phyloP scores from a whole-genome alignment of 805 yeast species.

The Teunomyces aglyptinius region DNA sequence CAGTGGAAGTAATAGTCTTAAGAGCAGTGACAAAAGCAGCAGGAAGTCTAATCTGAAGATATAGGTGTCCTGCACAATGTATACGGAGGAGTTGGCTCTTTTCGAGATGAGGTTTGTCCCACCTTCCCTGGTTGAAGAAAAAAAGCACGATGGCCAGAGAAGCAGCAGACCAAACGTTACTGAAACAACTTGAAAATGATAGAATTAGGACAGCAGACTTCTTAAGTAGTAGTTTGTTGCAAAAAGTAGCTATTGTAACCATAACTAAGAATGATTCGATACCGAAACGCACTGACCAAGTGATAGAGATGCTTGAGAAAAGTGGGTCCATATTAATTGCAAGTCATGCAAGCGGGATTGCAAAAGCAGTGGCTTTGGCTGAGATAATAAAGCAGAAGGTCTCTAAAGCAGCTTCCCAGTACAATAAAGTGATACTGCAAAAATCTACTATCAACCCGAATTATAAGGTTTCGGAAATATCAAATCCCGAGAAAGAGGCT shows the following conservation, averaged over 20 bases:
- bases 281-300: conserved; percentile 13
- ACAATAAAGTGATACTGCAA: conserved; percentile 13
- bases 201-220: conserved; percentile 3
- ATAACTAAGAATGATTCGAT: conserved; percentile 17
- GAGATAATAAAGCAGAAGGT: conserved; percentile 18
- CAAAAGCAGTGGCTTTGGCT: conserved; percentile 18
- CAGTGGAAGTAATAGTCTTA: conserved; percentile 8
- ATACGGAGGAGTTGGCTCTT: neutral
- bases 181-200: conserved; percentile 8
- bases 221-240: conserved; percentile 1
- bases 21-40: conserved; percentile 8
- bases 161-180: neutral
- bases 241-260: conserved; percentile 9
- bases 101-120: neutral
- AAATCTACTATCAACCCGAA: conserved; percentile 1
- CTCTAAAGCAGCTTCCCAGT: conserved; percentile 10
- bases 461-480: neutral
- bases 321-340: conserved; percentile 14
- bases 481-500: conserved; percentile 6
- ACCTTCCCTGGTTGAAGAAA: conserved; percentile 6
- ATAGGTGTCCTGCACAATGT: neutral
- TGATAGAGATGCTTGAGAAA: conserved; percentile 9
- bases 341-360: conserved; percentile 16
- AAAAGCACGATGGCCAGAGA: neutral
- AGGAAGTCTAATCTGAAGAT: conserved; percentile 3